Conservation (phyloP, 2,329 filamentous ascomycete species). For the Trichoderma sp. region DNA sequence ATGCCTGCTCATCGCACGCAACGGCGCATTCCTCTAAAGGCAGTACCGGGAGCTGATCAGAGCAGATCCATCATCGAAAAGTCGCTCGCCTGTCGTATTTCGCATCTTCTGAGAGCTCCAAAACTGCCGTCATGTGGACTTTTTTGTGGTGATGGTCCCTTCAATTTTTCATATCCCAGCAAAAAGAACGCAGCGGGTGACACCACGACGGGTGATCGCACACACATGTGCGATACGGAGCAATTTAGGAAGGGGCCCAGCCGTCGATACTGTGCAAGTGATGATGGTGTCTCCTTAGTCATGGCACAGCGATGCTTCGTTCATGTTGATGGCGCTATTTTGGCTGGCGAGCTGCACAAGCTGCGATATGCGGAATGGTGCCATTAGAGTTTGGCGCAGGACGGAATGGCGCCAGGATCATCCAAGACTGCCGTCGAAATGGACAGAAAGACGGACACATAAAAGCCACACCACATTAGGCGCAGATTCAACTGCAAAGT, state of each 20-base stretch:
- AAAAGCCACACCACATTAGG: slow-evolving; percentile 20
- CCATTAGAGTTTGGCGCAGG: neutral
- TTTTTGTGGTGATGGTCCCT: neutral
- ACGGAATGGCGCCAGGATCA: slow-evolving; percentile 18
- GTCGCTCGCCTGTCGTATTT: slow-evolving; percentile 18
- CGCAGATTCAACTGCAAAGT: neutral
- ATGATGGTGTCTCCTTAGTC: slow-evolving; percentile 5
- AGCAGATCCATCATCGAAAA: slow-evolving; percentile 14
- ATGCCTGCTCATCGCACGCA: neutral
- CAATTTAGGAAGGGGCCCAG: neutral
- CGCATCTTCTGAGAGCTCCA: slow-evolving; percentile 3
- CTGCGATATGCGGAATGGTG: slow-evolving; percentile 17
- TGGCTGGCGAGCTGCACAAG: slow-evolving; percentile 20
- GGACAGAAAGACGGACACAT: neutral
- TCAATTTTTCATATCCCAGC: neutral
- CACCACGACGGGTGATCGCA: neutral
- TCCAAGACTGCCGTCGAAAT: slow-evolving; percentile 3
- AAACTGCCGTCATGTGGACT: slow-evolving; percentile 27
- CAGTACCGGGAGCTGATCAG: slow-evolving; percentile 18
- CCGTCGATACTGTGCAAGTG: neutral
- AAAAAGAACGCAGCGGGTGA: slow-evolving; percentile 15
- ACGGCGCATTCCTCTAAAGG: neutral
- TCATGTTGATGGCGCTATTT: slow-evolving; percentile 17
- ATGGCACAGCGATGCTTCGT: slow-evolving; percentile 5
- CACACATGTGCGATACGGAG: slow-evolving; percentile 8